A percentile compares a stretch with the other conserved stretches of the same genome.
These are phyloP conservation scores for Mycena capillaripes DNA, from an alignment of 768 basidiomycete genomes.

Conservation along the genomic window DNA sequence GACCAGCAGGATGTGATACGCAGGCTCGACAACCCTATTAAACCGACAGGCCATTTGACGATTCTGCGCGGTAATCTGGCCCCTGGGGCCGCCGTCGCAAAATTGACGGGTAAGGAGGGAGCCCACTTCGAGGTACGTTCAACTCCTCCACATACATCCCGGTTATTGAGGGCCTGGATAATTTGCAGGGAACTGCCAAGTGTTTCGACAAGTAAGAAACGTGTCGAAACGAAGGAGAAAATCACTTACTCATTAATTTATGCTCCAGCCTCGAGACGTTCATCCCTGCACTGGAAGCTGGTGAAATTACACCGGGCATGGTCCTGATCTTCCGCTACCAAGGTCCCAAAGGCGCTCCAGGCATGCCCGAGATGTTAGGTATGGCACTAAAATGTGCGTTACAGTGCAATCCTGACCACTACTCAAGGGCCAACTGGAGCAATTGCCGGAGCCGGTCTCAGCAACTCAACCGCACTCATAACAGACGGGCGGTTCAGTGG, in stretches of 20 bases:
- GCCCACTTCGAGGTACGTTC: conserved; percentile 79
- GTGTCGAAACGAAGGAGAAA: neutral
- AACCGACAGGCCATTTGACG: conserved; percentile 87
- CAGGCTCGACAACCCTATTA: conserved; percentile 83
- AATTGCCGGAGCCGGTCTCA: conserved; percentile 87
- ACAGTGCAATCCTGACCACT: neutral
- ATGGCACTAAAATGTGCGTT: neutral
- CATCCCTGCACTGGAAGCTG: conserved; percentile 79
- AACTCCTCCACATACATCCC: neutral
- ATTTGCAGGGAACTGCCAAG: conserved; percentile 74
- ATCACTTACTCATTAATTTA: neutral
- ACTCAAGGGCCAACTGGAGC: conserved; percentile 81
- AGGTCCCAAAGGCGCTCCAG: conserved; percentile 92
- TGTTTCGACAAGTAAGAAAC: conserved; percentile 77
- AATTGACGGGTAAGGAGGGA: conserved; percentile 95
- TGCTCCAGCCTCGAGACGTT: conserved; percentile 71
- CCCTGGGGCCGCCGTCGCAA: conserved; percentile 90
- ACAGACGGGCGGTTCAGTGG: conserved; percentile 94
- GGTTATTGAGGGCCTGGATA: neutral
- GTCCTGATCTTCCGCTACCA: conserved; percentile 90
- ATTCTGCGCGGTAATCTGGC: conserved; percentile 92
- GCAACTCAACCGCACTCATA: conserved; percentile 83
- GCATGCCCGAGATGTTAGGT: conserved; percentile 86
- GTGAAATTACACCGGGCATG: conserved; percentile 82
- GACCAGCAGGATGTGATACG: conserved; percentile 86